Base-by-base conservation (phyloP, 208 protist species). In the Trypanosoma caninum region DNA sequence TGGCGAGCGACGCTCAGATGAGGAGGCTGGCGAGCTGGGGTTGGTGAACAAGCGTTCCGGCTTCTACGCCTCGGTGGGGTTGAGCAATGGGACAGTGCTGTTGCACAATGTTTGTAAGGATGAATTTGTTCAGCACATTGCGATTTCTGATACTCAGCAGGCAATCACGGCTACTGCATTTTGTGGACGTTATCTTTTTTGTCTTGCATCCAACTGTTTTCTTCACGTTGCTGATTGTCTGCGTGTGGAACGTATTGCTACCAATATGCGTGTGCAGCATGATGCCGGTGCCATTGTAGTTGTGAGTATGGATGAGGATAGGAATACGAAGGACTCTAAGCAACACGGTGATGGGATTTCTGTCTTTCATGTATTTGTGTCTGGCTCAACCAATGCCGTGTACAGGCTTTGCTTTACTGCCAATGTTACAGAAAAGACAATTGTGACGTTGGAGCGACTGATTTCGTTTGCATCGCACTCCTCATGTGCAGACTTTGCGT, bases 21-120 rank as follows among this genome's bases (percentile, higher is more conserved):
- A 38, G 41, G 37, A 20, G 35, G 3, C 42, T 27, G 28, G 68
- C 14, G 60, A 77, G n/a, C 11, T 2, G 46, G 44, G 25, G 47
- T 64, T 35, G 2, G 45, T 47, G 14, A 52, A 60, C 16, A 57
- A 58, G 8, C 30, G 64, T 7, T 14, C 38, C 8, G 37, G 18
- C 3, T 85, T 59, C 72, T 71, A 76, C 55, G 83, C 81, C 18
- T 84, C 80, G 3, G 76, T 82, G 25, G 87, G 84, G 14, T 64
- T 94, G 20, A 89, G 81, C 70, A 79, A 91, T 69, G 87, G 87
- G 37, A 84, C 78, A 10, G 60, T 94, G 11, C 56, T 94, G 3
- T 50, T 94, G 45, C 87, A 94, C 52, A 74, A 89, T 44, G 72
- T 94, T 18, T 45, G 37, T 11, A 65, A 70, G 9, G 76, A 94